Conservation (phyloP, 176 grass and related monocot genomes). For the Rhipidocladum racemiflorum region DNA sequence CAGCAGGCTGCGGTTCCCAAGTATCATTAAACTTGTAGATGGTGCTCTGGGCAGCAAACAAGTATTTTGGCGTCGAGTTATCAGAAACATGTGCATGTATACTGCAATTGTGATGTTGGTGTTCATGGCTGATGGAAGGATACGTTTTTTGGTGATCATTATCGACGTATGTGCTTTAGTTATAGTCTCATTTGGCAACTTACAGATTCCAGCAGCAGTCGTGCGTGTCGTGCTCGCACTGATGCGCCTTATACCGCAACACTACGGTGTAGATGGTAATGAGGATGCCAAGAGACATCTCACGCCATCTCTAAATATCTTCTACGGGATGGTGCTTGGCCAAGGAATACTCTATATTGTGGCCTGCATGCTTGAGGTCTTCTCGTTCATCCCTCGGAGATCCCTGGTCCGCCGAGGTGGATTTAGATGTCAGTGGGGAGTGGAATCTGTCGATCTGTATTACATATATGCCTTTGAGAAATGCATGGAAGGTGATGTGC, state of each 20-base stretch:
- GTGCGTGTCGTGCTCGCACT: neutral
- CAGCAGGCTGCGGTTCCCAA: neutral
- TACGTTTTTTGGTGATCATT: no score
- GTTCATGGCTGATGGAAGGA: no score
- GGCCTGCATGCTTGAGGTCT: neutral
- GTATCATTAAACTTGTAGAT: neutral
- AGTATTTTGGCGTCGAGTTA: neutral
- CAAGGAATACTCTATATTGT: constrained; percentile 4
- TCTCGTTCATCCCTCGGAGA: constrained; percentile 8
- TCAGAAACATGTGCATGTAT: neutral
- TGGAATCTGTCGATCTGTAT: constrained; percentile 1
- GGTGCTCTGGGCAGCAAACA: neutral
- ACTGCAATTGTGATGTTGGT: neutral
- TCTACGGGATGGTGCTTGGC: constrained; percentile 11
- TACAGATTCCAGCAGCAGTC: neutral
- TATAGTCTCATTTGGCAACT: neutral
- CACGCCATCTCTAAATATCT: neutral
- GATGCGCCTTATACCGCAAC: rapidly evolving
- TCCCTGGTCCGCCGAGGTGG: neutral
- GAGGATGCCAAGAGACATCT: neutral
- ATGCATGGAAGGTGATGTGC: neutral
- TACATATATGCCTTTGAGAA: constrained; percentile 13
- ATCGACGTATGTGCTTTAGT: neutral
- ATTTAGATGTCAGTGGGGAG: neutral
- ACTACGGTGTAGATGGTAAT: neutral